These are phyloP conservation scores for Pseudogymnoascus sp. DNA, from an alignment of 2,329 filamentous ascomycete species.

Conservation along the genomic window DNA sequence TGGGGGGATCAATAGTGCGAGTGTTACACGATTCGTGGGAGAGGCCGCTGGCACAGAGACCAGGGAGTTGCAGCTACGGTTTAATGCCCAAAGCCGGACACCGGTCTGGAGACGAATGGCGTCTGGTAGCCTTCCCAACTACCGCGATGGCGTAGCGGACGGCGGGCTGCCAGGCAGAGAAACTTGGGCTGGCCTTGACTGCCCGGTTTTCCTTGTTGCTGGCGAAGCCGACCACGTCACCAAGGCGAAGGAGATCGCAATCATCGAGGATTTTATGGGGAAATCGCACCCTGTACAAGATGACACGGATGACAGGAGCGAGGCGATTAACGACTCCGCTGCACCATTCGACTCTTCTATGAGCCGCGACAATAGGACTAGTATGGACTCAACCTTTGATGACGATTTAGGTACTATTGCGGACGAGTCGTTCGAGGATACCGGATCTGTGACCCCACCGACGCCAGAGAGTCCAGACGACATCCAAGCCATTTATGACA, in stretches of 20 bases:
- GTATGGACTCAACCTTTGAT: background rate
- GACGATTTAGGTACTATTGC: background rate
- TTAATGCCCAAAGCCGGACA: constrained; percentile 77
- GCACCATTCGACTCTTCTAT: constrained; percentile 37
- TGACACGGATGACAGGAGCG: constrained; percentile 24
- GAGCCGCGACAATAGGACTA: background rate
- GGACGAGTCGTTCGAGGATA: background rate
- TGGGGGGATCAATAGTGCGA: constrained; percentile 69
- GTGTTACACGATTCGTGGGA: constrained; percentile 71
- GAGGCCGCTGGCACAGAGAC: constrained; percentile 55
- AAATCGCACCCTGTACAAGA: constrained; percentile 21
- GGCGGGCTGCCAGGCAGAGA: constrained; percentile 63
- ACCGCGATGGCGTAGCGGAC: constrained; percentile 41
- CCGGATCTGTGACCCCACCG: background rate
- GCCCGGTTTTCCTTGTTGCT: constrained; percentile 71
- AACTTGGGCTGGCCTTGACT: constrained; percentile 62
- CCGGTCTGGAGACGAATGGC: constrained; percentile 78
- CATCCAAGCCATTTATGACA: constrained; percentile 24
- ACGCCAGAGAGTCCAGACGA: background rate
- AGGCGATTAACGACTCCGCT: constrained; percentile 40
- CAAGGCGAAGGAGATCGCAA: constrained; percentile 60
- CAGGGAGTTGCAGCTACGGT: constrained; percentile 59
- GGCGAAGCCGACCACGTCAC: constrained; percentile 72
- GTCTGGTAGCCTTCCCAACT: constrained; percentile 58
- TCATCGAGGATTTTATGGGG: constrained; percentile 46